These are phyloP conservation scores for Xerocomellus dryophilus DNA, from an alignment of 768 basidiomycete genomes.

Conservation along the genomic window DNA sequence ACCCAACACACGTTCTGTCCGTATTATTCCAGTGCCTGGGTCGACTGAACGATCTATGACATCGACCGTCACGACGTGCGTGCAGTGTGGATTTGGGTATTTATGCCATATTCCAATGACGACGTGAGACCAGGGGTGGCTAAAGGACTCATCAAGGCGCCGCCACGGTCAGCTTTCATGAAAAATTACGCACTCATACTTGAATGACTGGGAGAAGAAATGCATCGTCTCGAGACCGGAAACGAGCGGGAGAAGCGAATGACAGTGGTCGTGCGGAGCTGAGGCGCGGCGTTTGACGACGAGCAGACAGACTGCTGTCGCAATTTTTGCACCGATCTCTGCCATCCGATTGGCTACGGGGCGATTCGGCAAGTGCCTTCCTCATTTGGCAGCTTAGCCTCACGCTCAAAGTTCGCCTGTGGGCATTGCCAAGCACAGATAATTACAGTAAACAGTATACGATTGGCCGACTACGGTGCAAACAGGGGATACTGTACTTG, in stretches of 20 bases:
- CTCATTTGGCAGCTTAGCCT: background rate
- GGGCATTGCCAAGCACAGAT: background rate
- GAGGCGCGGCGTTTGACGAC: constrained; percentile 16
- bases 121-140: constrained; percentile 89
- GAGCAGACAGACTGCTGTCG: background rate
- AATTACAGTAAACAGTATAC: too few species aligned
- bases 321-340: constrained; percentile 16
- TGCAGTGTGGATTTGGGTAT: constrained; percentile 92
- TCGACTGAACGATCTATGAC: constrained; percentile 83
- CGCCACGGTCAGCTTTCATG: background rate
- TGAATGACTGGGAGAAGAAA: constrained; percentile 81
- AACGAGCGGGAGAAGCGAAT: constrained; percentile 21
- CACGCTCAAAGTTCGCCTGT: background rate
- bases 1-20: constrained; percentile 86
- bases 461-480: too few species aligned
- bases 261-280: constrained; percentile 18
- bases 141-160: constrained; percentile 30
- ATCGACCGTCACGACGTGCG: constrained; percentile 84
- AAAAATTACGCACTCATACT: constrained; percentile 65
- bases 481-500: too few species aligned
- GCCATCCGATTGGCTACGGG: constrained; percentile 31
- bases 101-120: constrained; percentile 93
- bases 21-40: constrained; percentile 79
- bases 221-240: constrained; percentile 53
- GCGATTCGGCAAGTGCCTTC: constrained; percentile 10